Conservation (phyloP, 192 early-diverging fungal genomes). For the Coemansia sp. region DNA sequence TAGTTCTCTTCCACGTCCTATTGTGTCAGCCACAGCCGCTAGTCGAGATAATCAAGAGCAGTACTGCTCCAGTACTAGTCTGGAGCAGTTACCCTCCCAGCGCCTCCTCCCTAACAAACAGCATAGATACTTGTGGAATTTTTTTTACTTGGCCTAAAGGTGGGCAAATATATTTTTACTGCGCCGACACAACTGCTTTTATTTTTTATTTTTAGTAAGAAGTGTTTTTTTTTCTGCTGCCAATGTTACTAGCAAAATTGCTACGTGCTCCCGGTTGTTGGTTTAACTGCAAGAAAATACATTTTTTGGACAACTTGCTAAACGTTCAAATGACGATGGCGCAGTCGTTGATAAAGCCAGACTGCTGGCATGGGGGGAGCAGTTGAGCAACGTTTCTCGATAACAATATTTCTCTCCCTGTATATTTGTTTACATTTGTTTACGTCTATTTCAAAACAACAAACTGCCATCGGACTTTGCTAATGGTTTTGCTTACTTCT, state of each 20-base stretch:
- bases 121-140: neutral
- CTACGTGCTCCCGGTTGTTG: neutral
- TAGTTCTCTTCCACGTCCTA: neutral
- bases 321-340: neutral
- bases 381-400: slow-evolving; percentile 7
- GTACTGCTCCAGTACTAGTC: slow-evolving; percentile 2
- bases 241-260: slow-evolving; percentile 2
- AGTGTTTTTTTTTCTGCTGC: neutral
- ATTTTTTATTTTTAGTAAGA: neutral
- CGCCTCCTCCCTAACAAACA: neutral
- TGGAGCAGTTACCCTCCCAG: neutral
- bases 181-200: neutral
- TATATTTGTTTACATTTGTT: slow-evolving; percentile 7
- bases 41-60: neutral
- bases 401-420: neutral
- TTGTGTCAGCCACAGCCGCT: neutral
- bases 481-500: neutral
- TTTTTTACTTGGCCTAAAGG: neutral
- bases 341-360: slow-evolving; percentile 2
- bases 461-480: neutral
- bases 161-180: neutral
- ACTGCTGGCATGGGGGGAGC: neutral
- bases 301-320: neutral
- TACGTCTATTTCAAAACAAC: neutral
- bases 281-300: neutral